These are phyloP conservation scores for Puccinia hordei DNA, from an alignment of 1,284 basidiomycete genomes.

Conservation along the genomic window DNA sequence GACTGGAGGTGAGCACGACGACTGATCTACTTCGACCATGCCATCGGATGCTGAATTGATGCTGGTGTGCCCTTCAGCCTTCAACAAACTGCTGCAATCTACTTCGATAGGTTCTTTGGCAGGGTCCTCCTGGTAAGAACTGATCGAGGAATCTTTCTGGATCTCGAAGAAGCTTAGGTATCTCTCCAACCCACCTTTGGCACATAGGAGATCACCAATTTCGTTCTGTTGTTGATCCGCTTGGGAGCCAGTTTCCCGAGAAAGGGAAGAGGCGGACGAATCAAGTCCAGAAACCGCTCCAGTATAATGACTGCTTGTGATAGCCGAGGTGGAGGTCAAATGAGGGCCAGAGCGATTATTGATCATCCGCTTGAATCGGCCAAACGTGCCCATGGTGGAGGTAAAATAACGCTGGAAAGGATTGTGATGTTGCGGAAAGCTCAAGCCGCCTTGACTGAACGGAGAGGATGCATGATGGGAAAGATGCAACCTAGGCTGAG, in stretches of 20 bases:
- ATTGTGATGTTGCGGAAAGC: constrained; percentile 52
- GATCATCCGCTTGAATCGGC: constrained; percentile 55
- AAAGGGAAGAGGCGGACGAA: constrained; percentile 28
- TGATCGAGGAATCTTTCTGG: constrained; percentile 32
- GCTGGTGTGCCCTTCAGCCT: not conserved
- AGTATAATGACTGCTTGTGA: constrained; percentile 9
- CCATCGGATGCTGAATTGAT: not conserved
- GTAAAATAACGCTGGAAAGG: constrained; percentile 54
- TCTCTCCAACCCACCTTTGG: constrained; percentile 53
- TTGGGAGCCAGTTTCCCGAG: not conserved
- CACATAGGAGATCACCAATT: constrained; percentile 53
- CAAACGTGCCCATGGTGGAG: constrained; percentile 55
- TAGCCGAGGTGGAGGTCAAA: not conserved
- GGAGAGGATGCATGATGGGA: constrained; percentile 12
- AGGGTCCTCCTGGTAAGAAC: constrained; percentile 6
- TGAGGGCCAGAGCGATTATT: constrained; percentile 48
- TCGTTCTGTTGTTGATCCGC: constrained; percentile 51
- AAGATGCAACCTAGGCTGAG: constrained; percentile 18
- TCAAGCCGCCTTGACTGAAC: constrained; percentile 16
- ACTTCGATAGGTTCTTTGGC: not conserved
- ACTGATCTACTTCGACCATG: not conserved
- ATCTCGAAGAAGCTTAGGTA: constrained; percentile 53
- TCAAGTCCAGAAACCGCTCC: not conserved
- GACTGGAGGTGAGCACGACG: constrained; percentile 2
- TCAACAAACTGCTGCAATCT: not conserved